Conservation (phyloP, 495 filamentous ascomycete genomes). For the Podospora anserina region DNA sequence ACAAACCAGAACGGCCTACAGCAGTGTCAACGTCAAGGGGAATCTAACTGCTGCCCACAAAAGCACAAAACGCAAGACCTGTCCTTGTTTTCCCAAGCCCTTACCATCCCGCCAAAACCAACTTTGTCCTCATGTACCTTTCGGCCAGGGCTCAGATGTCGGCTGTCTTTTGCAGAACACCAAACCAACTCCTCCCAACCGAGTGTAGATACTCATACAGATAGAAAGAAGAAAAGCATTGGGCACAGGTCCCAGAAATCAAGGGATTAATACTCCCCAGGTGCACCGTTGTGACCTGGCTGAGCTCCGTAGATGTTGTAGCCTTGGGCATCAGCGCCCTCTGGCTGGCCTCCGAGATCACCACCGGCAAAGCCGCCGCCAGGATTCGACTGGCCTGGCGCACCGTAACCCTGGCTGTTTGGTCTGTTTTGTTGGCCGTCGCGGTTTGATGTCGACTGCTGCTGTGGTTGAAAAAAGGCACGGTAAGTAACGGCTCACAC, state of each 20-base stretch:
- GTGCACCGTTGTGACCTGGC: slow-evolving; percentile 67
- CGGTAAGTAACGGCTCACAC: not conserved
- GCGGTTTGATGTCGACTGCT: slow-evolving; percentile 74
- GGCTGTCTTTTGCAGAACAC: slow-evolving; percentile 1
- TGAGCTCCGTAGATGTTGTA: slow-evolving; percentile 59
- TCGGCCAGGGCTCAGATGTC: not conserved
- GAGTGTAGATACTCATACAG: slow-evolving; percentile 20
- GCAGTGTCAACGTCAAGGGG: slow-evolving; percentile 3
- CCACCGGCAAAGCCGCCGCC: slow-evolving; percentile 56
- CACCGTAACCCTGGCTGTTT: slow-evolving; percentile 65
- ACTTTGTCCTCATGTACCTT: slow-evolving; percentile 7
- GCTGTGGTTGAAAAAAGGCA: slow-evolving; percentile 36
- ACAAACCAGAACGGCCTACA: not conserved
- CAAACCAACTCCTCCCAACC: not conserved
- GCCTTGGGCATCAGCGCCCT: slow-evolving; percentile 56
- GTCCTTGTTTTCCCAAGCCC: slow-evolving; percentile 6
- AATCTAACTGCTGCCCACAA: slow-evolving; percentile 5
- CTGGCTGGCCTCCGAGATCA: slow-evolving; percentile 54
- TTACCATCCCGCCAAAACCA: not conserved
- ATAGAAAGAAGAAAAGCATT: not conserved
- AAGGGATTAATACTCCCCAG: slow-evolving; percentile 38
- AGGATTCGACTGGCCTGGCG: slow-evolving; percentile 47
- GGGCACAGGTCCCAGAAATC: not conserved
- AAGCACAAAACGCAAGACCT: not conserved
- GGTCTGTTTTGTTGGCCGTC: slow-evolving; percentile 68